Base-by-base conservation (phyloP, 805 yeast species). In the Lipomyces anomalus region DNA sequence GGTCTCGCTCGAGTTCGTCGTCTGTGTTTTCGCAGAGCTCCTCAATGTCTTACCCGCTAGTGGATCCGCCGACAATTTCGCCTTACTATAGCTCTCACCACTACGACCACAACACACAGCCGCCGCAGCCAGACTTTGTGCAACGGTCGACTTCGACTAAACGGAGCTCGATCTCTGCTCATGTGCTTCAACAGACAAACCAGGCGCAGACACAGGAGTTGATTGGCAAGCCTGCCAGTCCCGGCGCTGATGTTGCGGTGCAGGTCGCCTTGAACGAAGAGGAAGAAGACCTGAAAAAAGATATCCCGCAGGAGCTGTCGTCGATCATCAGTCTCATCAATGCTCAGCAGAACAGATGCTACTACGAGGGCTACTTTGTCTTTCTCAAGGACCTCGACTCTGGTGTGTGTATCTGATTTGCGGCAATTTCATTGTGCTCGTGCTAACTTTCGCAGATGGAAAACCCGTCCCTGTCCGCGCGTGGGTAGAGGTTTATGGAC, bases 401-500 rank as follows among this genome's bases (percentile, higher is more conserved):
- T 5, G 50, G 46, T 38, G 23, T 17, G 23, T 26, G 18, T 17
- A n/a, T 36, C 7, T 17, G 13, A 35, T 17, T n/a, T n/a, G 11
- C 23, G 11, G 23, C 16, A 13, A 13, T 13, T 35, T 35, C 16
- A 13, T 13, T 11, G n/a, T 7, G 11, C 33, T 7, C 33, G 22
- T 7, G n/a, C 23, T 17, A 9, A 36, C 22, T 17, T 26, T 80
- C 59, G 77, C 84, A 22, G 95, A 90, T 55, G 98, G 98, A 6
- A 75, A 80, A 45, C 89, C 95, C 0, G 64, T 68, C 3, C 80
- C 82, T 0, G 84, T 82, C 40, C 72, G 97, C 38, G 74, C 75
- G 57, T 92, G 98, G 98, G 73, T 75, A 44, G 96, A 92, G 66
- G 95, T 89, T 21, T 92, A 84, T 63, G 97, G 95, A 36, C 86